Percentiles rank a stretch among this genome's conserved stretches.
These are phyloP conservation scores for Knufia petricola DNA, from an alignment of 2,329 filamentous ascomycete species.

Conservation along the genomic window DNA sequence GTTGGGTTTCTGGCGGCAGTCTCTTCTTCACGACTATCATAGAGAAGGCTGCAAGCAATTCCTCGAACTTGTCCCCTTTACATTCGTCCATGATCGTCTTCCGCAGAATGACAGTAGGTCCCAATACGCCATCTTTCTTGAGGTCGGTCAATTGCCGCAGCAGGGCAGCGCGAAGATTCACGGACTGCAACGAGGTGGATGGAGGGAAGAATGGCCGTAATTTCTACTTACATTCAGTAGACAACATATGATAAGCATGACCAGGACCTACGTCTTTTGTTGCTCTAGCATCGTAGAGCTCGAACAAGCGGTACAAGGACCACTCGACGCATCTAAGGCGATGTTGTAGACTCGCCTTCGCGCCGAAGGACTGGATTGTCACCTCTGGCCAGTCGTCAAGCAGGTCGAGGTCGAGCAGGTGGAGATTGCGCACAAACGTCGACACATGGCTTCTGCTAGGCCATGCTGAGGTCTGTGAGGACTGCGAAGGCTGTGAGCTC, in stretches of 20 bases:
- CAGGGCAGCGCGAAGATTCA: slow-evolving; percentile 77
- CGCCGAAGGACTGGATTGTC: slow-evolving; percentile 57
- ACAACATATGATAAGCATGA: slow-evolving; percentile 10
- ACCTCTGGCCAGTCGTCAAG: slow-evolving; percentile 73
- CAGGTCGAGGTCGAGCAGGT: slow-evolving; percentile 69
- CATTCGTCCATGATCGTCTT: slow-evolving; percentile 98
- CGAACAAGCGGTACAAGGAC: slow-evolving; percentile 79
- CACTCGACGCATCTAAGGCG: slow-evolving; percentile 79
- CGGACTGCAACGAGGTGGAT: slow-evolving; percentile 76
- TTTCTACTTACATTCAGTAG: slow-evolving; percentile 47
- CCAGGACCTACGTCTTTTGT: slow-evolving; percentile 52
- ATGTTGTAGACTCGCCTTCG: slow-evolving; percentile 59
- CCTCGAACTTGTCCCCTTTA: slow-evolving; percentile 80
- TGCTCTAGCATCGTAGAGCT: slow-evolving; percentile 69
- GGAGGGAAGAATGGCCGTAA: slow-evolving; percentile 85
- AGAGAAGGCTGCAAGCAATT: slow-evolving; percentile 75
- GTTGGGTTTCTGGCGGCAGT: slow-evolving; percentile 25
- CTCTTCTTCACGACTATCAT: slow-evolving; percentile 65
- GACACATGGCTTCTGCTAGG: slow-evolving; percentile 44
- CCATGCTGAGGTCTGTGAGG: slow-evolving; percentile 25
- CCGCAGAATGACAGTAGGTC: slow-evolving; percentile 67
- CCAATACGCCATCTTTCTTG: slow-evolving; percentile 78
- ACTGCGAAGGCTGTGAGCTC: too few species aligned
- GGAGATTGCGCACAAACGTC: slow-evolving; percentile 74
- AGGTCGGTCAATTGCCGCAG: slow-evolving; percentile 71